A percentile compares a stretch with the other conserved stretches of the same genome.
Conservation (phyloP, 2,329 filamentous ascomycete species). For the Ophiostoma sp. region DNA sequence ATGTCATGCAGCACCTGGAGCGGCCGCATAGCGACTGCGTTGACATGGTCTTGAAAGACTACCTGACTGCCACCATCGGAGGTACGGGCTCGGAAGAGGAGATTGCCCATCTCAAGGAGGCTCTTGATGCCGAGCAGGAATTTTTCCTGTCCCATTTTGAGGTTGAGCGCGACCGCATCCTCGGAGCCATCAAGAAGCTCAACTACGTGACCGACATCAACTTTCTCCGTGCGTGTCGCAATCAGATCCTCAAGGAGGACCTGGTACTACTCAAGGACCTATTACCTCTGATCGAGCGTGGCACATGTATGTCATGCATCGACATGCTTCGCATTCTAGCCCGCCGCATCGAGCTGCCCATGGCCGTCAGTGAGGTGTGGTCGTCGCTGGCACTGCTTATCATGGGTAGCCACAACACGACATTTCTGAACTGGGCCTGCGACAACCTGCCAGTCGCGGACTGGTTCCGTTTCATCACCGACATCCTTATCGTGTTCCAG, state of each 20-base stretch:
- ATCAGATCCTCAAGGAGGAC: conserved; percentile 28
- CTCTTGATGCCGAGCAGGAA: conserved; percentile 25
- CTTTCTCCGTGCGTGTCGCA: conserved; percentile 25
- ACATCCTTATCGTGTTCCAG: conserved; percentile 24
- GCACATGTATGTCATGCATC: conserved; percentile 24
- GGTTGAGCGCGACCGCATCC: conserved; percentile 26
- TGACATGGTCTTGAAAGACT: conserved; percentile 20
- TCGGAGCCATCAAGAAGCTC: conserved; percentile 24
- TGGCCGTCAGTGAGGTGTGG: conserved; percentile 27
- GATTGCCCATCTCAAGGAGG: conserved; percentile 17
- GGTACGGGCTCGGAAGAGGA: conserved; percentile 21
- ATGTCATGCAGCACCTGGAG: conserved; percentile 26
- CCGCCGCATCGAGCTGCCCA: conserved; percentile 24
- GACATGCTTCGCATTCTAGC: conserved; percentile 28
- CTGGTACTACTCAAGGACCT: conserved; percentile 26
- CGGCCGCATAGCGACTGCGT: conserved; percentile 15
- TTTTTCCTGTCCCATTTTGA: conserved; percentile 25
- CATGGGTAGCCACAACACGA: conserved; percentile 24
- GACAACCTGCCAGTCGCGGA: conserved; percentile 23
- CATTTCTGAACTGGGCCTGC: conserved; percentile 26
- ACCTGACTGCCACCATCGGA: conserved; percentile 26
- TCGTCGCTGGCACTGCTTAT: conserved; percentile 23
- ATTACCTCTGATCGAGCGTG: conserved; percentile 23
- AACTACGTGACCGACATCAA: conserved; percentile 19
- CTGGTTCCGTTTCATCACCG: conserved; percentile 28